Percentiles rank a stretch among this genome's conserved stretches.
These are phyloP conservation scores for Xylaria sp. DNA, from an alignment of 2,329 filamentous ascomycete genomes.

Conservation along the genomic window DNA sequence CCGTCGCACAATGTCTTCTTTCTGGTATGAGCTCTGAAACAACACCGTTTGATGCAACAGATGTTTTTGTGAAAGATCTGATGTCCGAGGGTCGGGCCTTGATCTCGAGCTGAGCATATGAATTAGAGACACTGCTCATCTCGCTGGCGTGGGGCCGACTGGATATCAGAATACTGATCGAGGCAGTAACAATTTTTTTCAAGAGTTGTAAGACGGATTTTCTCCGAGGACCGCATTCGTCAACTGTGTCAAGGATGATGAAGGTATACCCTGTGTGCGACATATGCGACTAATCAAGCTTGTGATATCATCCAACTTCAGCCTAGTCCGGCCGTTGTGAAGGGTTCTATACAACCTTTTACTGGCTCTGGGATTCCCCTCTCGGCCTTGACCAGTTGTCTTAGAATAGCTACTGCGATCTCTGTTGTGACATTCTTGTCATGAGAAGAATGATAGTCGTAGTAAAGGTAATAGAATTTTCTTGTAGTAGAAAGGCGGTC, in stretches of 20 bases:
- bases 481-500: neutral
- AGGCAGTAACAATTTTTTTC: too few relatives aligned
- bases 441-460: neutral
- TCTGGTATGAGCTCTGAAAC: constrained; percentile 1
- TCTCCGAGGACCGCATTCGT: neutral
- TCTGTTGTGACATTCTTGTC: neutral
- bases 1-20: neutral
- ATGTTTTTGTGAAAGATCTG: neutral
- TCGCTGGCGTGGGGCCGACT: too few relatives aligned
- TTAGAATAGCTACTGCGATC: neutral
- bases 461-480: neutral
- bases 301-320: neutral
- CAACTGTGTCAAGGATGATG: neutral
- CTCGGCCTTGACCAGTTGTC: neutral
- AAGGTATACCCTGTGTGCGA: neutral
- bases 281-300: neutral
- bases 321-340: neutral
- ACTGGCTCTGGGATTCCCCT: neutral
- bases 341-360: neutral
- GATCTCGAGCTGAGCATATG: neutral
- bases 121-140: neutral
- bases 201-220: too few relatives aligned
- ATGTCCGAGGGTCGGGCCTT: neutral
- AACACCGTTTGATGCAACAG: neutral
- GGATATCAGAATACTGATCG: too few relatives aligned